Conservation (phyloP, 805 yeast genomes). For the Lipomyces sp. region DNA sequence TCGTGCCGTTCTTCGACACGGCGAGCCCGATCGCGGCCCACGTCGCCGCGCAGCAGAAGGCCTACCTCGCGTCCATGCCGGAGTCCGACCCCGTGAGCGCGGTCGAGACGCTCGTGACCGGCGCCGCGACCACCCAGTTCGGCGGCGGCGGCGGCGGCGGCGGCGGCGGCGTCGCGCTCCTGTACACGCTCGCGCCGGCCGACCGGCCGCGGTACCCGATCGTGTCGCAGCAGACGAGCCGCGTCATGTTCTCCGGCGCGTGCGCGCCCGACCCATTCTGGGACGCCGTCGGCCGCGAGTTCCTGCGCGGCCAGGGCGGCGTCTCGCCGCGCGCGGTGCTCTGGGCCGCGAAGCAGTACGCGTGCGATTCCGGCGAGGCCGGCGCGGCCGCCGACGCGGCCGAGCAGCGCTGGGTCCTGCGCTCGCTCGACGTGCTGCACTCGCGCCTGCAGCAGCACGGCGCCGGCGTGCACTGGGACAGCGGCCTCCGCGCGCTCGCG, state of each 20-base stretch:
- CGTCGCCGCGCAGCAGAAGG: not conserved
- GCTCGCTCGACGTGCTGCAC: not conserved
- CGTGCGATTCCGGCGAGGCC: not conserved
- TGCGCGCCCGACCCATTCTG: slow-evolving; percentile 1
- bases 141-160: slow-evolving; percentile 2
- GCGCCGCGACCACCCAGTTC: slow-evolving; percentile 1
- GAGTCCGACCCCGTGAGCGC: not conserved
- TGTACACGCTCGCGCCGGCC: slow-evolving; percentile 15
- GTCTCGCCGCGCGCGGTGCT: slow-evolving; percentile 10
- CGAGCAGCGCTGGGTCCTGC: slow-evolving; percentile 2
- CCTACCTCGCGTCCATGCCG: not conserved
- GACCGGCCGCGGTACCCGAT: slow-evolving; percentile 19
- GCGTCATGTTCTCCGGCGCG: slow-evolving; percentile 5
- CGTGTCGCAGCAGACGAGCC: slow-evolving; percentile 8
- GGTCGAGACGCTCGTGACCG: slow-evolving; percentile 7
- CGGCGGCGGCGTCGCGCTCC: slow-evolving; percentile 1
- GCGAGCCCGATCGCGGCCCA: not conserved
- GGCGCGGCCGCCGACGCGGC: not conserved
- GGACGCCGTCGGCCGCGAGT: not conserved
- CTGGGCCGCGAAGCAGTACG: slow-evolving; percentile 10
- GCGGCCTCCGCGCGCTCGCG: no score
- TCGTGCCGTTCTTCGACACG: not conserved
- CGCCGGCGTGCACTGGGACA: no score
- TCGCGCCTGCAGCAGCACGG: no score
- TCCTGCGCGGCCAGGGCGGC: not conserved